Evolutionary conservation across 2,329 filamentous ascomycete species (phyloP).

Genomic region (Cladosporium sp.): DNA sequence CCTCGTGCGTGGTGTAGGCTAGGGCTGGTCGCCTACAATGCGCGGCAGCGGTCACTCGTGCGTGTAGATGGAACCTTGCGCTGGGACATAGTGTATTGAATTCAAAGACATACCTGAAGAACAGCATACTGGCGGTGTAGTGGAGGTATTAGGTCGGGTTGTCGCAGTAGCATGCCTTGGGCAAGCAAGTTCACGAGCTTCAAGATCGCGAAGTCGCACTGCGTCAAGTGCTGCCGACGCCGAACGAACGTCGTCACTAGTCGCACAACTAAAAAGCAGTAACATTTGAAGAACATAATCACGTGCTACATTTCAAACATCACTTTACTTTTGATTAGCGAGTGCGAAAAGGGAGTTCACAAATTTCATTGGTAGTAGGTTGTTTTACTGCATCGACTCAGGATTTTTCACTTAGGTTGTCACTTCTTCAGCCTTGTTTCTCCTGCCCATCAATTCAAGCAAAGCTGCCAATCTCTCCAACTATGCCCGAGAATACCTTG

Average conservation of each 20-base stretch:
- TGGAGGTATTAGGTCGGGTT: constrained; percentile 11
- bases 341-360: neutral
- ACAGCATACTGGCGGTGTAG: constrained; percentile 31
- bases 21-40: neutral
- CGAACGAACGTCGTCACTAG: constrained; percentile 9
- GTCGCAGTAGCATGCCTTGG: constrained; percentile 13
- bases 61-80: too few species aligned
- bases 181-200: constrained; percentile 12
- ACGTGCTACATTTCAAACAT: neutral
- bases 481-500: neutral
- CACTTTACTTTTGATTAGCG: neutral
- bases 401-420: neutral
- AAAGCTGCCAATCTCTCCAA: neutral
- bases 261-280: neutral
- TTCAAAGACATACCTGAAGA: constrained; percentile 32
- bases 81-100: neutral
- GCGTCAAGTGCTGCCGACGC: constrained; percentile 1
- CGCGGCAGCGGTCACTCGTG: neutral
- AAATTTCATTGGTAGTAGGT: neutral
- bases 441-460: neutral
- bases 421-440: neutral
- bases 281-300: neutral
- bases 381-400: neutral
- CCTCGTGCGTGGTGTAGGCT: constrained; percentile 1
- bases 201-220: constrained; percentile 8